phyloP scores from a whole-genome alignment of 176 grass and related monocot species.

The Oryza punctata region DNA sequence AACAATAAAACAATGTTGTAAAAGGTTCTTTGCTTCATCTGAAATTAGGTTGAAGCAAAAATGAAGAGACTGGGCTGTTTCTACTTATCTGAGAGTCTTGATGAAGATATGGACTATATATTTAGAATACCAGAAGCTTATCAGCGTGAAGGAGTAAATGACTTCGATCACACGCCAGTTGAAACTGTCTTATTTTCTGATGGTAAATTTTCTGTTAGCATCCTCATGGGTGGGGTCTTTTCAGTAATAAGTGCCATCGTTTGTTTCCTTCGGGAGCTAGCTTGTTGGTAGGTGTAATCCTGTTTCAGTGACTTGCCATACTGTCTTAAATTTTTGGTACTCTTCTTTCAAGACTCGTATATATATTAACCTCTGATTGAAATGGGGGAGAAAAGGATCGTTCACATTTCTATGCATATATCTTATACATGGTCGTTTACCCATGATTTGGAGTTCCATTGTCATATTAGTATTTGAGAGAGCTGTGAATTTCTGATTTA shows the following conservation, averaged over 20 bases:
- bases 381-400: not conserved
- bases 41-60: conserved; percentile 76
- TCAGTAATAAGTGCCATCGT: not conserved
- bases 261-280: not conserved
- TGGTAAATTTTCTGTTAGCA: conserved; percentile 51
- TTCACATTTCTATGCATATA: not conserved
- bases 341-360: conserved; percentile 3
- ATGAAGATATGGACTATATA: conserved; percentile 87
- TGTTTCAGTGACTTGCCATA: conserved; percentile 26
- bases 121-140: conserved; percentile 70
- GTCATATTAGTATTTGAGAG: not conserved
- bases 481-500: not conserved
- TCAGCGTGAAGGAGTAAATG: conserved; percentile 53
- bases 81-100: conserved; percentile 93
- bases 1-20: not conserved
- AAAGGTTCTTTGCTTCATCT: conserved; percentile 30
- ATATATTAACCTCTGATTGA: conserved; percentile 17
- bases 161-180: conserved; percentile 44
- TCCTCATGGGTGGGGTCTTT: not conserved
- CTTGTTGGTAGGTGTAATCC: conserved; percentile 25
- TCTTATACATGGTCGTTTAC: not conserved
- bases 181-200: conserved; percentile 55
- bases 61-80: conserved; percentile 81
- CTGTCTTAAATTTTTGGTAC: not conserved
- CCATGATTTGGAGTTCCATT: not conserved